Evolutionary conservation across 371 early-diverging fungal genomes (phyloP).

Genomic region (Cokeromyces recurvatus): DNA sequence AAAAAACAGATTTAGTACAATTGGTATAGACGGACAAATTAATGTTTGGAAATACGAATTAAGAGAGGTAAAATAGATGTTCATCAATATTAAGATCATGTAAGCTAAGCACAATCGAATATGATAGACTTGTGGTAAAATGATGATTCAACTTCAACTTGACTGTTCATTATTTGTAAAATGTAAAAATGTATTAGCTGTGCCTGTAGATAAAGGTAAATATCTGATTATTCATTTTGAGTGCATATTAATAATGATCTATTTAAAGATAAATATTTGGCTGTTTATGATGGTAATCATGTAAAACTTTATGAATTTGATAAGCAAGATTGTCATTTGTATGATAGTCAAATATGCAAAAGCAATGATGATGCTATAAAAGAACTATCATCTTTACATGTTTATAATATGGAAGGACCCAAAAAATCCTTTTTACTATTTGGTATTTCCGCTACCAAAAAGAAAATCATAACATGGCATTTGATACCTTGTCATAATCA

Average conservation of each 20-base stretch:
- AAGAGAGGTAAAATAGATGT: slow-evolving; percentile 35
- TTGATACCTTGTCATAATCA: background rate
- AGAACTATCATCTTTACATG: slow-evolving; percentile 25
- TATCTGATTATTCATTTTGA: no score
- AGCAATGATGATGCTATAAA: background rate
- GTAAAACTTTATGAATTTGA: slow-evolving; percentile 26
- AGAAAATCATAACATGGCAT: slow-evolving; percentile 24
- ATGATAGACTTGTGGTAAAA: slow-evolving; percentile 23
- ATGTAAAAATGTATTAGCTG: slow-evolving; percentile 14
- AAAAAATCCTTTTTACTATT: slow-evolving; percentile 18
- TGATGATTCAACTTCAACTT: slow-evolving; percentile 30
- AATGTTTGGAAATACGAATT: slow-evolving; percentile 55
- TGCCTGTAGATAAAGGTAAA: slow-evolving; percentile 31
- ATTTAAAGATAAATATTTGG: slow-evolving; percentile 27
- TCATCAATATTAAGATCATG: background rate
- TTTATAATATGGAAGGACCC: slow-evolving; percentile 18
- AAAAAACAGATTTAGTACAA: slow-evolving; percentile 46
- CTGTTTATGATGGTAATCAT: slow-evolving; percentile 33
- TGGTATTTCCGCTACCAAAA: slow-evolving; percentile 16
- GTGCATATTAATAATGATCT: no score
- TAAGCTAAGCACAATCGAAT: no score
- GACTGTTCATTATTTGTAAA: slow-evolving; percentile 23
- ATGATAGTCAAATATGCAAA: slow-evolving; percentile 21
- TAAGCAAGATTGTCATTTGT: slow-evolving; percentile 20
- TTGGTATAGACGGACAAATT: slow-evolving; percentile 49